Evolutionary conservation across 2,329 filamentous ascomycete species (phyloP), one percentile per base, ranked within the genome.

Genomic region (Gyromitra esculenta): DNA sequence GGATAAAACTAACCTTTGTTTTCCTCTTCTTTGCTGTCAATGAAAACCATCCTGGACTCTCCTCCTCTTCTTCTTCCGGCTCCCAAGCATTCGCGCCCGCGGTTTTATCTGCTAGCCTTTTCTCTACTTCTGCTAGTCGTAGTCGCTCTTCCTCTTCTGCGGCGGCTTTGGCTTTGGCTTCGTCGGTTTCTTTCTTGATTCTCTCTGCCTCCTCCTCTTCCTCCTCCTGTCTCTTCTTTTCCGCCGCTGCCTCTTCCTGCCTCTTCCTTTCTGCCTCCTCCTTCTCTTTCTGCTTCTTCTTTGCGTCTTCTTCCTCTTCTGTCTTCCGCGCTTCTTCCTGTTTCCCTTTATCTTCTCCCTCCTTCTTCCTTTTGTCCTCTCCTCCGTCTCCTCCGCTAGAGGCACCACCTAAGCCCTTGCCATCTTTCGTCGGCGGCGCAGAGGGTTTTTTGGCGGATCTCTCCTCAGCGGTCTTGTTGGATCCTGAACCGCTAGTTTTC

Each of bases 311-410:
- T n/a, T 68, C 68, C 8, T 73, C 73, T n/a, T 56, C 63, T 45
- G 68, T 41, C 59, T 50, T 73, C 37, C 37, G 43, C 15, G 15
- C 60, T 41, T 74, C 71, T 1, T 72, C 60, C 7, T 73, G 50
- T 25, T 18, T 52, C 52, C 37, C 52, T 37, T 37, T 60, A 21
- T 35, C 50, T 13, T 37, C 60, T 45, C 66, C 73, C 11, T 74
- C 70, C 11, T 62, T 67, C 39, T 73, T 68, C 50, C 57, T 68
- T 21, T 63, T 68, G 11, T 69, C 62, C 18, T 68, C 70, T n/a
- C 64, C 74, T 35, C 63, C 63, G 13, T 68, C 74, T 21, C 45
- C 69, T 1, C 56, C 64, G 11, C 50, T 50, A 60, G 43, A 57
- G 25, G 35, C 39, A 8, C 69, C 69, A 13, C 74, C 74, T 43